Base-by-base conservation (phyloP, 2,329 filamentous ascomycete genomes). In the Ophiosphaerella herpotricha region DNA sequence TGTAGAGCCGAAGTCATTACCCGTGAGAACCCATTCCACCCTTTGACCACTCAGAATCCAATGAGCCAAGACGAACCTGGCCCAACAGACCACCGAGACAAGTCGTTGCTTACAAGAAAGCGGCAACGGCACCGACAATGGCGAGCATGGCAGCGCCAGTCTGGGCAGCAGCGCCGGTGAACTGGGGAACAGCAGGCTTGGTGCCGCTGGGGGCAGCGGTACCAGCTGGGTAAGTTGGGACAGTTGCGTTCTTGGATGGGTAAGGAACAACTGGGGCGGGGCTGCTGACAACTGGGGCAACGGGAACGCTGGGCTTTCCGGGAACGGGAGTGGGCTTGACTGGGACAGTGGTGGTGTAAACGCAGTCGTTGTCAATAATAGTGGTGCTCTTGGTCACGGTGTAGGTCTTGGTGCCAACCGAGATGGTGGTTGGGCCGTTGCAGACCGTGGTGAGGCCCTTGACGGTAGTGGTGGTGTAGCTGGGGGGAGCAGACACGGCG, bases 101-200 rank as follows among this genome's bases (percentile, higher is more conserved):
- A 61, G 35, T 29, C 26, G 26, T 44, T 33, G 58, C 59, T 71
- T 72, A 74, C 68, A 74, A 69, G 65, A 73, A 64, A 66, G 70
- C 71, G 56, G 66, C 68, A 44, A 68, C 78, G 57, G 80, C 73
- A 73, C 77, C 81, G 64, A 80, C 74, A 60, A 83, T 70, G 67
- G 77, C 80, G 51, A 79, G 77, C 55, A 84, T 73, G 63, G 77
- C 79, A 51, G 77, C 79, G 66, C 78, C 79, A 53, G 72, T 74
- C 73, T 79, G 77, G 67, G 74, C 73, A 64, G 79, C 80, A 63
- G 77, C 81, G 48, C 79, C 81, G 51, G 79, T 81, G 78, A 77
- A 81, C 59, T 67, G 56, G 46, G 57, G 65, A 18, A 52, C 54
- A 37, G 49, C 5, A 39, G 62, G 52, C 59, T 64, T 62, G 66